Base-by-base conservation (phyloP, 1,139 yeast genomes). In the Kodamaea sp. region DNA sequence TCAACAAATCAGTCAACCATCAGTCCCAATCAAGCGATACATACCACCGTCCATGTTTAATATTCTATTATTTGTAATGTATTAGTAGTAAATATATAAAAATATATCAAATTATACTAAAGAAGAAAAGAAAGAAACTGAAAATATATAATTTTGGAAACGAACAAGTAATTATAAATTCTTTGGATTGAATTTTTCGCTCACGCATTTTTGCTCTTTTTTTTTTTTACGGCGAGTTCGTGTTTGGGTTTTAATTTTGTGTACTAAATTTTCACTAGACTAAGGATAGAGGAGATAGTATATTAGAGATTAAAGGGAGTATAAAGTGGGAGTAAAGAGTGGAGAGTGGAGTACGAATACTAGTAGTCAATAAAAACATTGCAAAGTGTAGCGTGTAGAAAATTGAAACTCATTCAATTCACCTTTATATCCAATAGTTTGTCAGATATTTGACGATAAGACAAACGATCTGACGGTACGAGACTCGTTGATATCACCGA, bases 11-110 rank as follows among this genome's bases (percentile, higher is more conserved):
- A 40, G 32, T 33, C 30, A 27, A 31, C 23, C 31, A 34, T 40
- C 49, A 44, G 47, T 43, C n/a, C n/a, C 47, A 43, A 41, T 41
- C 32, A 29, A 15, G 25, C 11, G 12, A 48, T 64, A 68, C 74
- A 64, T 67, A 68, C 74, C 74, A 62, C 74, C 73, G 72, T 68
- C 74, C 74, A 68, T 68, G 47, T 55, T 63, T 40, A 33, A 24
- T 34, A 36, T 40, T 15, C 40, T 40, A 40, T 40, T 30, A 37
- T 40, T 42, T 49, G 49, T 42, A 48, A 43, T 40, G 38, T 43
- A 40, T 48, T 43, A 45, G 45, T 46, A 42, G 42, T 45, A 46
- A 46, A 46, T 43, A 40, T 47, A 47, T 46, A 45, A 45, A 42
- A 49, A 15, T 15, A 15, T 41, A 42, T 50, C 37, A 46, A 50